Evolutionary conservation across 129 eudicot species (phyloP).

Genomic region (Gnaphalium uliginosum): DNA sequence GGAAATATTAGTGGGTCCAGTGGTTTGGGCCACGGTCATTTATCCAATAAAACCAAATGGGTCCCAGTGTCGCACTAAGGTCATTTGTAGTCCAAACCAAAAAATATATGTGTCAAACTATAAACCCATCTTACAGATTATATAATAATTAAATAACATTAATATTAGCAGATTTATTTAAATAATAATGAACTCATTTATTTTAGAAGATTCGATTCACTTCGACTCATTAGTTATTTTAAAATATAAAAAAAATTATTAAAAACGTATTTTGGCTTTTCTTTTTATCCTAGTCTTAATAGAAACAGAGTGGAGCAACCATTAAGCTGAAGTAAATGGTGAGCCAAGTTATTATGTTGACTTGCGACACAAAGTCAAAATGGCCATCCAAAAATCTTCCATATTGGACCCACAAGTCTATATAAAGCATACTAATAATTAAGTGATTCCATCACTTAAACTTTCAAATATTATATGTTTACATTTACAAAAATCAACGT

Average conservation of each 20-base stretch:
- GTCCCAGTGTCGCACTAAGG: conserved; percentile 29
- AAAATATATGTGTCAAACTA: conserved; percentile 3
- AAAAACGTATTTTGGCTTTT: neutral
- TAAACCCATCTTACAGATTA: neutral
- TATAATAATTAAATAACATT: too few species aligned
- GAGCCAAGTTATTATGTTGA: neutral
- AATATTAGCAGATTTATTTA: neutral
- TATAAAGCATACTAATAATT: neutral
- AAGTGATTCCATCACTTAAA: neutral
- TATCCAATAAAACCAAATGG: neutral
- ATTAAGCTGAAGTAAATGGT: too few species aligned
- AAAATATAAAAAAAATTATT: too few species aligned
- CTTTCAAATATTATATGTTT: neutral
- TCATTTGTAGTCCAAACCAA: neutral
- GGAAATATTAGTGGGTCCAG: neutral
- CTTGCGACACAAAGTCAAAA: neutral
- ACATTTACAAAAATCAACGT: neutral
- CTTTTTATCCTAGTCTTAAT: neutral
- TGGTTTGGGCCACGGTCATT: neutral
- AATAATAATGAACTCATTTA: neutral
- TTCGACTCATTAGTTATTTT: too few species aligned
- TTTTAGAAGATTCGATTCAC: neutral
- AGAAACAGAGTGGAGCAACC: too few species aligned
- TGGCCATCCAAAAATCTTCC: neutral
- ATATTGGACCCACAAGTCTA: conserved; percentile 23